Base-by-base conservation (phyloP, 192 early-diverging fungal genomes). In the Gigaspora rosea region DNA sequence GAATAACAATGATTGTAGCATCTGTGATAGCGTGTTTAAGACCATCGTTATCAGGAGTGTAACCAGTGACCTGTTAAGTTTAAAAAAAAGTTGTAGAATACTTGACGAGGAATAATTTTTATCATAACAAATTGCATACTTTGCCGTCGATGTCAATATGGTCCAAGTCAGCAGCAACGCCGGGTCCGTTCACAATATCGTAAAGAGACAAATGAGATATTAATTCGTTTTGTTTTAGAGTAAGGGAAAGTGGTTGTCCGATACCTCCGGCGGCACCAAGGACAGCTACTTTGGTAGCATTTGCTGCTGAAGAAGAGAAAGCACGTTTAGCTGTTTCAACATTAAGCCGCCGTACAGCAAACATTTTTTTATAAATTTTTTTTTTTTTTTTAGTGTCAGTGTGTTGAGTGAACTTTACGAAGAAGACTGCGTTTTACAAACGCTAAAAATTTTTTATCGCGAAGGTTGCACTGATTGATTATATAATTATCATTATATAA, bases 101-200 rank as follows among this genome's bases (percentile, higher is more conserved):
- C 1, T 0, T 27, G 27, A 27, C 27, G 27, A 27, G 27, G 27
- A 1, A 27, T 27, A 27, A 27, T 1, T 27, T 27, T 27, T 27
- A 27, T 27, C 27, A 27, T 27, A 27, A 27, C 27, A 27, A 27
- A 27, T 27, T 27, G 27, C 47, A 63, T 50, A 95, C 94, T 82
- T 87, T 85, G 76, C 91, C 83, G 79, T 87, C 80, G 74, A 95
- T 94, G 85, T 95, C 93, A 79, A 98, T 94, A 88, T 98, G 97
- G 70, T 82, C 83, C 77, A 98, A 88, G 79, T 98, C 97, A 50
- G 95, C 95, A 66, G 95, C 97, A 67, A 98, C 97, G 82, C 97
- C 97, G 64, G 95, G 95, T 16, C 94, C 93, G 89, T 98, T 97
- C 85, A 97, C 95, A 80, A 98, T 95, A 84, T 98, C 97, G 85